Percentiles rank a stretch among this genome's conserved stretches.
Evolutionary conservation across 2,329 filamentous ascomycete species (phyloP).

Genomic region (Ophiostoma fasciatum): DNA sequence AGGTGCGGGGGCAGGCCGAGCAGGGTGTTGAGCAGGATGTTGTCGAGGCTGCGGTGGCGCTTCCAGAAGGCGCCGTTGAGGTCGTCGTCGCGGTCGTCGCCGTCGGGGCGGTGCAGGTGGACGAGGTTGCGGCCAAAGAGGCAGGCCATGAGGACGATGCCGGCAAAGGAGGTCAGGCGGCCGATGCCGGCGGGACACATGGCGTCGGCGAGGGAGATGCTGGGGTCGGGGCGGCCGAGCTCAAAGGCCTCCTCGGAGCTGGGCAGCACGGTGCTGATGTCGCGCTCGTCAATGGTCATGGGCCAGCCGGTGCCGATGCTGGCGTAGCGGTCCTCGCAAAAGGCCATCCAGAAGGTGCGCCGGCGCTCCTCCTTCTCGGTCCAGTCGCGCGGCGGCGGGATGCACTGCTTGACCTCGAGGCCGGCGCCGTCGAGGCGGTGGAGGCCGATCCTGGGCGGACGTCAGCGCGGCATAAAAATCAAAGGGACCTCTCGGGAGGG

Average conservation of each 20-base stretch:
- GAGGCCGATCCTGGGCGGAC: slow-evolving; percentile 64
- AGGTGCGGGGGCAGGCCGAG: slow-evolving; percentile 68
- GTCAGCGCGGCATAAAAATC: neutral
- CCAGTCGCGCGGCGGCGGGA: slow-evolving; percentile 80
- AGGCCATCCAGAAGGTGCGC: slow-evolving; percentile 89
- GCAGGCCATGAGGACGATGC: slow-evolving; percentile 71
- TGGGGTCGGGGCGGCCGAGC: slow-evolving; percentile 59
- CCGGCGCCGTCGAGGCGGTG: slow-evolving; percentile 73
- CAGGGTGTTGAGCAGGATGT: slow-evolving; percentile 75
- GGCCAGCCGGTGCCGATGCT: slow-evolving; percentile 97
- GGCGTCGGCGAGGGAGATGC: slow-evolving; percentile 53
- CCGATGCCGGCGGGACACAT: slow-evolving; percentile 57
- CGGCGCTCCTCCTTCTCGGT: slow-evolving; percentile 84
- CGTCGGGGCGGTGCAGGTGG: slow-evolving; percentile 76
- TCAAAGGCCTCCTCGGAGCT: slow-evolving; percentile 73
- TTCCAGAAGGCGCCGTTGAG: slow-evolving; percentile 94
- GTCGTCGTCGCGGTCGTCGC: slow-evolving; percentile 70
- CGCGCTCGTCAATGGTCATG: slow-evolving; percentile 81
- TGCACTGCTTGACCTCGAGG: slow-evolving; percentile 82
- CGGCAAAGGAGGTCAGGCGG: slow-evolving; percentile 63
- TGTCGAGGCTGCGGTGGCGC: slow-evolving; percentile 77
- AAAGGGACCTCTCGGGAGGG: neutral
- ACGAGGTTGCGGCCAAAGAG: slow-evolving; percentile 83
- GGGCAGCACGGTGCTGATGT: slow-evolving; percentile 78
- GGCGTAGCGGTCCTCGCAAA: slow-evolving; percentile 79